Evolutionary conservation across 768 basidiomycete genomes (phyloP).

Genomic region (Trametes sanguinea): DNA sequence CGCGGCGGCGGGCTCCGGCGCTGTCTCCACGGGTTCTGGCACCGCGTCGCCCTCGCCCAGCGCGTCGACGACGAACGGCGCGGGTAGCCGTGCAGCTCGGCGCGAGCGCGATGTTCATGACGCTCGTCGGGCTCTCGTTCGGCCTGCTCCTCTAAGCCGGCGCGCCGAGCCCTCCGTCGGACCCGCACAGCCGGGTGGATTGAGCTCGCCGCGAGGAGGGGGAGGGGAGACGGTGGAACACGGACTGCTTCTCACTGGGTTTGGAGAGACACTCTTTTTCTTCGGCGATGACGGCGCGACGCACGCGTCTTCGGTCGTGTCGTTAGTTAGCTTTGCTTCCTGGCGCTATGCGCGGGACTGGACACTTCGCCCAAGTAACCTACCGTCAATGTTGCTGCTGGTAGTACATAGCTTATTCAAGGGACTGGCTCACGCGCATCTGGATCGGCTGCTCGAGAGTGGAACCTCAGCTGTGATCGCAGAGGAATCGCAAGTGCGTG

Average conservation of each 20-base stretch:
- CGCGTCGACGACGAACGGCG: conserved; percentile 12
- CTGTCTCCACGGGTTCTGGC: not conserved
- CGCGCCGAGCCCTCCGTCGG: not conserved
- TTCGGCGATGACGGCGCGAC: not conserved
- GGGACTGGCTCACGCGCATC: conserved; percentile 8
- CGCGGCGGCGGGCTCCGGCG: not conserved
- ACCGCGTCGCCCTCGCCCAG: conserved; percentile 13
- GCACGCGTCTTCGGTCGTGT: not conserved
- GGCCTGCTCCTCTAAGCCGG: conserved; percentile 19
- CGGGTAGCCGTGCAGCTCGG: conserved; percentile 30
- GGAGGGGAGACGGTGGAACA: not conserved
- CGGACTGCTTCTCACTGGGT: not conserved
- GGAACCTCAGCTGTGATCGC: no score
- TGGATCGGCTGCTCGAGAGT: not conserved
- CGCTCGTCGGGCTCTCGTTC: conserved; percentile 18
- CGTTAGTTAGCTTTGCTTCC: conserved; percentile 9
- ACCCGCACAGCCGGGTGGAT: conserved; percentile 14
- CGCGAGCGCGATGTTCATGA: conserved; percentile 34
- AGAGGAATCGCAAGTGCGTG: no score
- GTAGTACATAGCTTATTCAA: conserved; percentile 15
- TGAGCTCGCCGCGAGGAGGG: conserved; percentile 15
- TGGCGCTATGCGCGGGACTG: conserved; percentile 13
- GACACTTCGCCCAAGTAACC: conserved; percentile 14
- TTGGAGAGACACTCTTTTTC: not conserved
- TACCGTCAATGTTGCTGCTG: conserved; percentile 13